These are phyloP conservation scores for Cyberlindnera euphorbiae DNA, from an alignment of 805 yeast genomes.

Conservation along the genomic window DNA sequence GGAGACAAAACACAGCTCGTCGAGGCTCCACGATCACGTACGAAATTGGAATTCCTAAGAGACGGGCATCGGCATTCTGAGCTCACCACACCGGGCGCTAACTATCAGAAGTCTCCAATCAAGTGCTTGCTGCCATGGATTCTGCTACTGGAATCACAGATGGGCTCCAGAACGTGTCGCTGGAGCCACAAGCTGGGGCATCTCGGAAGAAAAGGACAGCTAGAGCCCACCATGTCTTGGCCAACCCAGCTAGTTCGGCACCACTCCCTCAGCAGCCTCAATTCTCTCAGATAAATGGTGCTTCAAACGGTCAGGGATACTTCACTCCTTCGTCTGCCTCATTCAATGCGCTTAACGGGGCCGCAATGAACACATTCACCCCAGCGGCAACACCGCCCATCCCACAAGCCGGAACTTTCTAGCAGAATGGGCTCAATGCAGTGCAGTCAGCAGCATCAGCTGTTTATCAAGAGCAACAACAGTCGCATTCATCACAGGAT, in stretches of 20 bases:
- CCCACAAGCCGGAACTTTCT: too few species aligned
- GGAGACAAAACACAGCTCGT: too few species aligned
- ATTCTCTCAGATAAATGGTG: background rate
- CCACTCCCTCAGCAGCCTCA: background rate
- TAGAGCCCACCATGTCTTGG: constrained; percentile 21
- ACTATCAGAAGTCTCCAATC: too few species aligned
- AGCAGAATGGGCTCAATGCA: too few species aligned
- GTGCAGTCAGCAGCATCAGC: background rate
- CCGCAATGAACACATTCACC: too few species aligned
- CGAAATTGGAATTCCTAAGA: too few species aligned
- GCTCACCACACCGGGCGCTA: too few species aligned
- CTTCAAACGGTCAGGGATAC: background rate
- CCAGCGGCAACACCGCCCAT: too few species aligned
- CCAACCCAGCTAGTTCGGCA: background rate
- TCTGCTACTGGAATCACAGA: constrained; percentile 10
- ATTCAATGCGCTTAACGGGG: background rate
- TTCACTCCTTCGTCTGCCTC: background rate
- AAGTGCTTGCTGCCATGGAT: too few species aligned
- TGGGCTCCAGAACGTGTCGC: constrained; percentile 9
- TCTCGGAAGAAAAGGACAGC: constrained; percentile 21
- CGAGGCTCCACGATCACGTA: too few species aligned
- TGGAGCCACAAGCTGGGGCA: constrained; percentile 6
- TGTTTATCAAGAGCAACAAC: background rate
- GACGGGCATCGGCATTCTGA: too few species aligned
- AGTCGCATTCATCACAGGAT: too few species aligned